Evolutionary conservation across 2,329 filamentous ascomycete genomes (phyloP).

Genomic region (Botrytis fragariae): DNA sequence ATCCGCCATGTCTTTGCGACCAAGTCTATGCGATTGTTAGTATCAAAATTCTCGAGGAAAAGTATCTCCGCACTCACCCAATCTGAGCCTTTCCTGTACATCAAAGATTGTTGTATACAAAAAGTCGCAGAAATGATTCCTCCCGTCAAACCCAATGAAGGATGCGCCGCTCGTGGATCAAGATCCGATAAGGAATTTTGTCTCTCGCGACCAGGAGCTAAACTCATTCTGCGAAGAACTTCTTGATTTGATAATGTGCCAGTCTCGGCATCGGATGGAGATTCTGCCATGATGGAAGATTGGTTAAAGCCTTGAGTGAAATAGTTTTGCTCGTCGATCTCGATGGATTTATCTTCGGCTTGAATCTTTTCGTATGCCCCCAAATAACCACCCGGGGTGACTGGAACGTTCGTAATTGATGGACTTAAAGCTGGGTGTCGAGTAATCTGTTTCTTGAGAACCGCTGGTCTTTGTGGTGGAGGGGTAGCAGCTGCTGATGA

Average conservation of each 20-base stretch:
- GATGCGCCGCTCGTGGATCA: constrained; percentile 51
- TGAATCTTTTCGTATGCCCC: constrained; percentile 27
- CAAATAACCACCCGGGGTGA: constrained; percentile 35
- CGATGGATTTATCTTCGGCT: constrained; percentile 15
- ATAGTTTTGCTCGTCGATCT: constrained; percentile 26
- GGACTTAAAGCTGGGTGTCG: constrained; percentile 35
- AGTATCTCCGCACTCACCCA: constrained; percentile 51
- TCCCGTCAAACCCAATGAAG: constrained; percentile 58
- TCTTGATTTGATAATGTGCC: constrained; percentile 43
- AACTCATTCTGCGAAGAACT: constrained; percentile 46
- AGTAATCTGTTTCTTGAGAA: constrained; percentile 25
- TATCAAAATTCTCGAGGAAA: neutral
- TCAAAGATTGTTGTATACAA: constrained; percentile 58
- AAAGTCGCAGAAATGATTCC: constrained; percentile 66
- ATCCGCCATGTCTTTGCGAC: constrained; percentile 76
- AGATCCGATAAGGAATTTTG: constrained; percentile 53
- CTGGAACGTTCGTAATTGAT: constrained; percentile 33
- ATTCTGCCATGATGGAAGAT: constrained; percentile 31
- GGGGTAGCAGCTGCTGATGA: neutral
- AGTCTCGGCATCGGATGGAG: constrained; percentile 34
- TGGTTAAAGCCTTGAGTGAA: constrained; percentile 29
- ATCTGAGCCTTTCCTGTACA: constrained; percentile 56
- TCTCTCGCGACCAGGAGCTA: constrained; percentile 30
- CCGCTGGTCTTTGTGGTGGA: neutral
- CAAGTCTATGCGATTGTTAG: constrained; percentile 57